Evolutionary conservation across 2,329 filamentous ascomycete species (phyloP), one percentile per base, ranked within the genome.

Genomic region (Plenodomus tracheiphilus): DNA sequence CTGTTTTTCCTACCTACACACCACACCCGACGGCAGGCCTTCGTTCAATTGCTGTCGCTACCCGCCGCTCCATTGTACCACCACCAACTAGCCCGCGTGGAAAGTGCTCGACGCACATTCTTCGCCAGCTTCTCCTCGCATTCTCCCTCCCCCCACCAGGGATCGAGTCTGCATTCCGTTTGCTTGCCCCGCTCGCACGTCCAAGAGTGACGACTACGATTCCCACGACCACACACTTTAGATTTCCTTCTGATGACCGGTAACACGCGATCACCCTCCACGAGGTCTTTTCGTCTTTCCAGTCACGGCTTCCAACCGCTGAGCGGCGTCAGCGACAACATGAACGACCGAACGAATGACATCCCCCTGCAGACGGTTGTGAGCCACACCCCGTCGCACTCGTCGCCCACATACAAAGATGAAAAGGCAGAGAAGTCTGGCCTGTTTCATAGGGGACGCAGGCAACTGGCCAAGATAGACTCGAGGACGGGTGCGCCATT

Each of bases 311-410:
- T 72, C 46, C 68, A 70, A 46, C 72, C 64, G 35, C 55, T 74
- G 44, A 54, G 57, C 56, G 61, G 60, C 42, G 46, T 51, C 41
- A 51, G 45, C 44, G 56, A 70, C 56, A 71, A 68, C 43, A 79
- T 79, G 75, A 58, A 68, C 28, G 42, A 47, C 74, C 77, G 61
- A 21, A 83, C 81, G 20, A 82, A 82, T 59, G 79, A 85, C 58
- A 87, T 87, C 43, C 84, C 84, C 7, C 74, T 87, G 54, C 78
- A 82, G 57, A 77, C 75, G 40, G 79, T 85, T 35, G 69, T 76
- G 55, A 81, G 77, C 47, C 74, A 75, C 52, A 72, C 74, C 43
- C 75, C 76, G 50, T 72, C 73, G 4, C 60, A 69, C 28, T 47
- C 53, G 2, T 49, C 52, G 7, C 57, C 64, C 10, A 66, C 54